phyloP scores from a whole-genome alignment of 2,329 filamentous ascomycete genomes.

The Pseudogymnoascus sp. region DNA sequence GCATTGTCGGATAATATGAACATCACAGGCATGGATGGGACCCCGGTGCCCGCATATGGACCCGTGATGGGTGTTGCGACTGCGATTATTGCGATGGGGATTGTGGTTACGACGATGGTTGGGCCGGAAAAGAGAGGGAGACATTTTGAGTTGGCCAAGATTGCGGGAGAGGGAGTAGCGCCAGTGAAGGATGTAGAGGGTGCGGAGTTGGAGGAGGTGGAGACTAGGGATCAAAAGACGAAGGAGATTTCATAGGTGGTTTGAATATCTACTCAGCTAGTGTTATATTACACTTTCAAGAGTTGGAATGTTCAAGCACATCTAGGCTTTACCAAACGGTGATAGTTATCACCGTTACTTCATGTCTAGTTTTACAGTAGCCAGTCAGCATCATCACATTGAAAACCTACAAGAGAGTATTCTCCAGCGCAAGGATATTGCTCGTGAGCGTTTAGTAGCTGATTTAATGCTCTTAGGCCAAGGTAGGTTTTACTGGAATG shows the following conservation, averaged over 20 bases:
- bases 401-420: background rate
- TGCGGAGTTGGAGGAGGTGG: background rate
- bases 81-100: constrained; percentile 65
- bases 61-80: constrained; percentile 69
- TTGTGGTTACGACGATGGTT: constrained; percentile 37
- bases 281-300: background rate
- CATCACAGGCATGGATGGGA: constrained; percentile 45
- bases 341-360: background rate
- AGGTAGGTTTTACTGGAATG: too few relatives aligned
- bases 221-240: background rate
- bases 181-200: constrained; percentile 20
- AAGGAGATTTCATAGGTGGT: constrained; percentile 9
- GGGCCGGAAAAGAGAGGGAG: constrained; percentile 68
- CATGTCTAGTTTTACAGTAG: too few relatives aligned
- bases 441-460: too few relatives aligned
- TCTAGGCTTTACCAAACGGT: background rate
- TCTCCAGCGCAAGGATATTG: background rate
- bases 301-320: background rate
- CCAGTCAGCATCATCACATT: background rate
- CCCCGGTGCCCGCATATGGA: constrained; percentile 59
- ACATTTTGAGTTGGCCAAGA: constrained; percentile 53
- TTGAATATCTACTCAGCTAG: background rate
- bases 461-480: too few relatives aligned
- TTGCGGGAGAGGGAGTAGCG: constrained; percentile 36
- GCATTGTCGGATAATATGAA: constrained; percentile 57